Base-by-base conservation (phyloP, 805 yeast genomes). In the Candida rishiriensis region DNA sequence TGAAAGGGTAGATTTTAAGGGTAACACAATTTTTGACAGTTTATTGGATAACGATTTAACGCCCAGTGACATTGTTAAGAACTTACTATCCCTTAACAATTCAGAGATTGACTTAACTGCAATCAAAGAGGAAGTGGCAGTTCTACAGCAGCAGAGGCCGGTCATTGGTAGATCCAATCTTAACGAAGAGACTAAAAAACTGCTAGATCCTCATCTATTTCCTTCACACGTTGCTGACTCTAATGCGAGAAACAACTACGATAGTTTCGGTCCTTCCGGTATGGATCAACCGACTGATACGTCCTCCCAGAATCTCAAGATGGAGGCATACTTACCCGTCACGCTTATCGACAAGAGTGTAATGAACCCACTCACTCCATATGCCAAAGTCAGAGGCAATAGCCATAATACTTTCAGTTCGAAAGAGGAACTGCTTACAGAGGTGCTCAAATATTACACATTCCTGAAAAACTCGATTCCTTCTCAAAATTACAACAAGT, bases 391-490 rank as follows among this genome's bases (percentile, higher is more conserved):
- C 3, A 2, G 33, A 14, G 4, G 10, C 12, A 37, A 37, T n/a
- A 21, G 16, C 38, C 32, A 42, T 3, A 36, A 32, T 10, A 32
- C 41, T 12, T 47, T 49, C 31, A 45, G 44, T 21, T 50, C 58
- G 2, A 44, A 40, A 16, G 52, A 47, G 2, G 61, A 55, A 18
- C 29, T 54, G 10, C 21, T 49, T 10, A 30, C 34, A 9, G 49
- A 45, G 16, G 38, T 59, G 1, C 36, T 29, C 2, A 38, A 44
- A 10, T 51, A 48, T 35, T 21, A 50, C 13, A 13, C 14, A 2
- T 48, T 43, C 34, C 43, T 59, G 26, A 37, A 28, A 12, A 33
- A 51, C 9, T 37, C 59, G 0, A 41, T 57, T 5, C 63, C 61
- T 3, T 32, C 17, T 3, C 38, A 37, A 28, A 36, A 41, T 13